phyloP scores from a whole-genome alignment of 768 basidiomycete genomes.

The Boletus rex-veris region DNA sequence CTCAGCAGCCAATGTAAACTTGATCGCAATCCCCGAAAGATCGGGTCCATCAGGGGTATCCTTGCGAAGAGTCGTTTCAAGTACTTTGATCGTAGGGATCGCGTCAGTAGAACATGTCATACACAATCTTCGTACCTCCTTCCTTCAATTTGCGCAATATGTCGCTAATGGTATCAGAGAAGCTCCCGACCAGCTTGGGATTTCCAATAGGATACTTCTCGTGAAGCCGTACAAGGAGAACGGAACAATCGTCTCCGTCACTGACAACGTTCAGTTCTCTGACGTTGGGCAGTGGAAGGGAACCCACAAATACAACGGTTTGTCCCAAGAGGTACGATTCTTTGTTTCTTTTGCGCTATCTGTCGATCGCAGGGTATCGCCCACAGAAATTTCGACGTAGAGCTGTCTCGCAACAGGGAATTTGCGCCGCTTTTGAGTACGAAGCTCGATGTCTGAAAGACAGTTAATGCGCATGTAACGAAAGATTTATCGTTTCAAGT shows the following conservation, averaged over 20 bases:
- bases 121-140: background rate
- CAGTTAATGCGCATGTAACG: background rate
- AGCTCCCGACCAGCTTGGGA: background rate
- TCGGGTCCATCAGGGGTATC: background rate
- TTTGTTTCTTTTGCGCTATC: background rate
- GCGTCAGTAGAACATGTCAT: background rate
- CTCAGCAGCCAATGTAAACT: background rate
- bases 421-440: background rate
- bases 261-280: background rate
- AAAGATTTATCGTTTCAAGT: background rate
- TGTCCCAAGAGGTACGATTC: background rate
- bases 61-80: background rate
- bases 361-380: background rate
- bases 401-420: background rate
- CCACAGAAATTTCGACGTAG: background rate
- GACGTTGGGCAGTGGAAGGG: background rate
- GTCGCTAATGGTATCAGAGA: background rate
- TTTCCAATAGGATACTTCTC: background rate
- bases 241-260: background rate
- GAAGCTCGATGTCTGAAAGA: slow-evolving; percentile 4
- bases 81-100: background rate
- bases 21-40: background rate
- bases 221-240: background rate
- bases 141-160: background rate
- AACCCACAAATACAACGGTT: background rate